Conservation (phyloP, 495 filamentous ascomycete genomes). For the Xylaria castorea region DNA sequence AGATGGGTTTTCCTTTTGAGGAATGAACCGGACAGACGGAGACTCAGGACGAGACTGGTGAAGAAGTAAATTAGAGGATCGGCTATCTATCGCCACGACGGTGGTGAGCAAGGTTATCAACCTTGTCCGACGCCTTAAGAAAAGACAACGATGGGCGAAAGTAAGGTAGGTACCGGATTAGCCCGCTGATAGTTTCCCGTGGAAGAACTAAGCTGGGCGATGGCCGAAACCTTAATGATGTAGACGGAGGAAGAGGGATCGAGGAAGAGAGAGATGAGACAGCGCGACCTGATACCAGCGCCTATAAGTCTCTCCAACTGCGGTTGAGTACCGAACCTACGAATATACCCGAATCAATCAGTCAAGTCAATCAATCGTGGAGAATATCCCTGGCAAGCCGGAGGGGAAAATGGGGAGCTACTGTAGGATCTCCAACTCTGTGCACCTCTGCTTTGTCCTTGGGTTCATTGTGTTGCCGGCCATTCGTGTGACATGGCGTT, state of each 20-base stretch:
- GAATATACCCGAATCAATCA: conserved; percentile 25
- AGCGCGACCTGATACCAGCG: conserved; percentile 4
- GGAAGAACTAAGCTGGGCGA: conserved; percentile 12
- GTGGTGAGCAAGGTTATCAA: conserved; percentile 4
- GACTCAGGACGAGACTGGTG: neutral
- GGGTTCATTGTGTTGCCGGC: conserved; percentile 7
- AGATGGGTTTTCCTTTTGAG: neutral
- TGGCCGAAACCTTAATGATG: conserved; percentile 25
- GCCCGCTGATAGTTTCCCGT: conserved; percentile 11
- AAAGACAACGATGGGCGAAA: neutral
- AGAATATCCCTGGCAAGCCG: conserved; percentile 11
- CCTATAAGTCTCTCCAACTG: conserved; percentile 14
- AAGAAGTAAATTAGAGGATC: neutral
- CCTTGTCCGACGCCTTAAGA: neutral
- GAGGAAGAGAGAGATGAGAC: neutral
- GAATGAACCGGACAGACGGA: neutral
- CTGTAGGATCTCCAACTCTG: conserved; percentile 9
- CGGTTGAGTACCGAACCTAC: neutral
- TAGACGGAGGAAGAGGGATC: neutral
- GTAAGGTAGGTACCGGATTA: neutral
- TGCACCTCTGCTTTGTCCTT: conserved; percentile 9
- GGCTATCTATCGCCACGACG: conserved; percentile 3
- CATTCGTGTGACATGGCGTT: conserved; percentile 8
- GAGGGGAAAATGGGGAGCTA: conserved; percentile 4
- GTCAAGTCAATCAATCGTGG: conserved; percentile 15